Percentiles rank a stretch among this genome's conserved stretches.
Evolutionary conservation across 805 yeast species (phyloP).

Genomic region (Spathaspora boniae): DNA sequence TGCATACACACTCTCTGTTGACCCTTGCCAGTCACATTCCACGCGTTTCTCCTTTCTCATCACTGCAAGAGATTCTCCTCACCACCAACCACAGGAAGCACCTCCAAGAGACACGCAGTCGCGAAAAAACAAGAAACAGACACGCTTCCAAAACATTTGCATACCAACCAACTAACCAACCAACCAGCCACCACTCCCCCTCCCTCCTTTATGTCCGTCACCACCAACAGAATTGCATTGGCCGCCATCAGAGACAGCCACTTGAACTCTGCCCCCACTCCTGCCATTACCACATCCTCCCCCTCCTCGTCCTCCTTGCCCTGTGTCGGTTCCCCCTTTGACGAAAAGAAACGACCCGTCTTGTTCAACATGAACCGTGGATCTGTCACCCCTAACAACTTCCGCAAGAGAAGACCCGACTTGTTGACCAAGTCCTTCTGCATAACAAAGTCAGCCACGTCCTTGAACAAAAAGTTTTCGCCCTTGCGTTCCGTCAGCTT

Average conservation of each 20-base stretch:
- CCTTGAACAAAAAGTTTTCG: slow-evolving; percentile 5
- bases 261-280: slow-evolving; percentile 16
- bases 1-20: too few relatives aligned
- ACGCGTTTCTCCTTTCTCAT: too few relatives aligned
- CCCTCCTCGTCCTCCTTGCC: neutral
- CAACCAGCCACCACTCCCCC: neutral
- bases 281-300: neutral
- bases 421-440: slow-evolving; percentile 10
- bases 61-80: too few relatives aligned
- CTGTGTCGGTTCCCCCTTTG: slow-evolving; percentile 5
- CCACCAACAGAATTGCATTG: slow-evolving; percentile 32
- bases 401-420: slow-evolving; percentile 7
- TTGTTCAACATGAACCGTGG: neutral
- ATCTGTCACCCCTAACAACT: slow-evolving; percentile 1
- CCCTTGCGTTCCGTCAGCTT: slow-evolving; percentile 16
- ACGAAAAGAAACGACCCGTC: slow-evolving; percentile 6
- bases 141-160: neutral
- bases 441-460: slow-evolving; percentile 6
- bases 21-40: too few relatives aligned
- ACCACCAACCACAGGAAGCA: too few relatives aligned
- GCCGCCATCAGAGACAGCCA: slow-evolving; percentile 32
- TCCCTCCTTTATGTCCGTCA: slow-evolving; percentile 10
- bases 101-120: too few relatives aligned
- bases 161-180: neutral
- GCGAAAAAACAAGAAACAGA: neutral